Evolutionary conservation across 192 early-diverging fungal genomes (phyloP).

Genomic region (Coemansia aciculifera): DNA sequence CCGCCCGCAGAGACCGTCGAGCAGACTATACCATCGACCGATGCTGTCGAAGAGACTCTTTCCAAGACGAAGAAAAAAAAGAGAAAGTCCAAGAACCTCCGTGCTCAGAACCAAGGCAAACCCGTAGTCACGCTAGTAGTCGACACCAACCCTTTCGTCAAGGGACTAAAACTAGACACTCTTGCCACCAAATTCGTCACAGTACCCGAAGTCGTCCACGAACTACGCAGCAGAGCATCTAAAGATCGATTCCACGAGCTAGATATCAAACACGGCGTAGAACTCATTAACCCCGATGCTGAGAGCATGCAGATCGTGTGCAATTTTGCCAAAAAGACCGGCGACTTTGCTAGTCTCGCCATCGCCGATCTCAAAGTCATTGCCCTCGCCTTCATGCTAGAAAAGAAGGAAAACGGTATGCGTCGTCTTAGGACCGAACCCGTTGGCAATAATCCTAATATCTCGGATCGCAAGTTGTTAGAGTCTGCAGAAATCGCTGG

Average conservation of each 20-base stretch:
- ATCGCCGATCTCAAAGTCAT: constrained; percentile 85
- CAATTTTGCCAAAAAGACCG: constrained; percentile 86
- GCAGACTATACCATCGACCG: not conserved
- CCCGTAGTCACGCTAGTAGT: constrained; percentile 60
- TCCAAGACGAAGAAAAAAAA: constrained; percentile 5
- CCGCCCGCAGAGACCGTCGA: not conserved
- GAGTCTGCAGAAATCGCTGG: constrained; percentile 12
- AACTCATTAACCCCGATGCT: constrained; percentile 30
- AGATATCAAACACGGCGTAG: constrained; percentile 23
- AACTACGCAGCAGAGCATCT: constrained; percentile 77
- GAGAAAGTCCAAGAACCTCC: constrained; percentile 13
- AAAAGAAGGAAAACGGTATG: constrained; percentile 74
- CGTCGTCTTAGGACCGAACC: constrained; percentile 71
- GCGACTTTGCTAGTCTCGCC: constrained; percentile 82
- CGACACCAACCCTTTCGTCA: constrained; percentile 76
- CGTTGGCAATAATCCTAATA: constrained; percentile 27
- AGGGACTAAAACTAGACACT: constrained; percentile 58
- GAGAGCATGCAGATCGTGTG: constrained; percentile 62
- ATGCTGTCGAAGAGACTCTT: not conserved
- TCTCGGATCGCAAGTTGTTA: constrained; percentile 32
- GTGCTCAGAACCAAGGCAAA: constrained; percentile 44
- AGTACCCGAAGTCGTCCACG: constrained; percentile 81
- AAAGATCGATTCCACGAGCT: constrained; percentile 54
- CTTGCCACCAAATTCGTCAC: constrained; percentile 78
- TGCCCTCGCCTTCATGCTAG: constrained; percentile 86